Conservation (phyloP, 306 rosid genomes). For the Nissolia schottii region DNA sequence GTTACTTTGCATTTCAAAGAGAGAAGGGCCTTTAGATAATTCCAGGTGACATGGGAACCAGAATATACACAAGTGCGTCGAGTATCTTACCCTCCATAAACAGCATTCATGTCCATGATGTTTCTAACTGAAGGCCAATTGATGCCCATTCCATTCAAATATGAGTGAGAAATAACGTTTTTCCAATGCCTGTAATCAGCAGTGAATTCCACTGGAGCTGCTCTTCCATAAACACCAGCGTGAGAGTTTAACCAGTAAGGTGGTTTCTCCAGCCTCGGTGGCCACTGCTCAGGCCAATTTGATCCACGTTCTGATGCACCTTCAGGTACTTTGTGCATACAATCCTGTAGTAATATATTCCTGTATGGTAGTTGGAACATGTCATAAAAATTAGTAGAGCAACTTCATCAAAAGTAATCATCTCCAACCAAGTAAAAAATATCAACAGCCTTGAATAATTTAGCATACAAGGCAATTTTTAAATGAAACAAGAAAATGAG, state of each 20-base stretch:
- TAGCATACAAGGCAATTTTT: not conserved
- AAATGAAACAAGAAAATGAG: not conserved
- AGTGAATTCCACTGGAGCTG: constrained; percentile 54
- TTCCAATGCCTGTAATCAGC: constrained; percentile 73
- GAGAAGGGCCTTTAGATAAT: not conserved
- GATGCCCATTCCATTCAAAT: constrained; percentile 68
- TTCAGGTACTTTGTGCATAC: constrained; percentile 66
- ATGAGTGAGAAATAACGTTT: constrained; percentile 55
- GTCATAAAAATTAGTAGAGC: not conserved
- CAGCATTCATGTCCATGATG: constrained; percentile 87
- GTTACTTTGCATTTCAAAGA: not conserved
- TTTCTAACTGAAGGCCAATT: constrained; percentile 74
- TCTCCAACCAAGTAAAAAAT: not conserved
- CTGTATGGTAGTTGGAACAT: constrained; percentile 30
- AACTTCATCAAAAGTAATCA: not conserved
- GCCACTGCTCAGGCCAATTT: constrained; percentile 75
- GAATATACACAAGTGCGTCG: constrained; percentile 3
- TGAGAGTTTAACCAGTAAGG: constrained; percentile 79
- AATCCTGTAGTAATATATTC: constrained; percentile 63
- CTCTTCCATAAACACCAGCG: constrained; percentile 53
- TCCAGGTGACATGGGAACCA: not conserved
- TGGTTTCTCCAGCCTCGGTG: constrained; percentile 66
- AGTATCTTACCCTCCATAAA: constrained; percentile 77
- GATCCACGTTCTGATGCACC: constrained; percentile 58
- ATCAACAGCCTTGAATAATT: not conserved